These are phyloP conservation scores for Mortierella hygrophila DNA, from an alignment of 192 early-diverging fungal species.

Conservation along the genomic window DNA sequence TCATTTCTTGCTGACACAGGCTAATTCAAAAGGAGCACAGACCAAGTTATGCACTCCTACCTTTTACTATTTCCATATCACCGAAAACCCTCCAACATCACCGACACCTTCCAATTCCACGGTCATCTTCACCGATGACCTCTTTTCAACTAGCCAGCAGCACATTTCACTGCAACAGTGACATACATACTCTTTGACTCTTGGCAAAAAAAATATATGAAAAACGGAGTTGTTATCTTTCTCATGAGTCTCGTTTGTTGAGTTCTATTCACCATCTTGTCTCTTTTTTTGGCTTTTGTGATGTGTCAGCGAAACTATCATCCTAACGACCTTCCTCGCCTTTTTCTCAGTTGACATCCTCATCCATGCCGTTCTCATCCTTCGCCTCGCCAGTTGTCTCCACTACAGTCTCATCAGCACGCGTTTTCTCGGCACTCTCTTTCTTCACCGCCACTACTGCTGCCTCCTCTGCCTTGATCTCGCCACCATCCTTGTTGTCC, in stretches of 20 bases:
- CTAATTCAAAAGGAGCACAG: neutral
- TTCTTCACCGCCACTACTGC: neutral
- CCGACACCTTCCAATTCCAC: neutral
- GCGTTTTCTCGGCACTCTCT: neutral
- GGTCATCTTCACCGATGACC: neutral
- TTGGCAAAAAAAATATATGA: neutral
- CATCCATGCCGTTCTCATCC: constrained; percentile 17
- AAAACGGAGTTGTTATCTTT: neutral
- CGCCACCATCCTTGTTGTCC: neutral
- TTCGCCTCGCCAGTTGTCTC: neutral
- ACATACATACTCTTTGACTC: neutral
- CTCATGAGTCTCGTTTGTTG: neutral
- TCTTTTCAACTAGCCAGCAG: too few relatives aligned
- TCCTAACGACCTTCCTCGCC: neutral
- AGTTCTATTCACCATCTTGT: neutral
- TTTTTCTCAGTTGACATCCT: constrained; percentile 9
- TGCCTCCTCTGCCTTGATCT: neutral
- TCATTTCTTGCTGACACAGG: neutral
- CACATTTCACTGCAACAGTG: neutral
- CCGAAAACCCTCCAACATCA: neutral
- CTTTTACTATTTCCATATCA: neutral
- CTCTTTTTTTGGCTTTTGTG: neutral
- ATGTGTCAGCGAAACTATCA: constrained; percentile 1
- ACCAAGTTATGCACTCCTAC: neutral
- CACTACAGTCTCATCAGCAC: neutral